Conservation (phyloP, 352 stramenopile species). For the Globisporangium viniferum region DNA sequence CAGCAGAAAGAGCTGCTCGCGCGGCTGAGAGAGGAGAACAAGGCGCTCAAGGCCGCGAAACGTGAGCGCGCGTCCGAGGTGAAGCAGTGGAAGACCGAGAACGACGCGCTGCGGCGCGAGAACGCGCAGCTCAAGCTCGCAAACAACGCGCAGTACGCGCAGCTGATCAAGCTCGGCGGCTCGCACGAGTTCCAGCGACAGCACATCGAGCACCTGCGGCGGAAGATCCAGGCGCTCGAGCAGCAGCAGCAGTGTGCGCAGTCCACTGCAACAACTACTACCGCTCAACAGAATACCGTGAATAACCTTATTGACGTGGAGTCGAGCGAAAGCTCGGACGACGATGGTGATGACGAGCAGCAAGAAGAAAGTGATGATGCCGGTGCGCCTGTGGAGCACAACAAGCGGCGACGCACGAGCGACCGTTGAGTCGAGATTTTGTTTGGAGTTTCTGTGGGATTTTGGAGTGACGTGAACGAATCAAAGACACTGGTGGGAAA, state of each 20-base stretch:
- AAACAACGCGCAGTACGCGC: slow-evolving; percentile 13
- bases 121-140: slow-evolving; percentile 5
- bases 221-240: slow-evolving; percentile 14
- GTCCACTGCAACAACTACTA: neutral
- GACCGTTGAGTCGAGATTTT: neutral
- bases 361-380: neutral
- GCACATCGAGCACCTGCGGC: slow-evolving; percentile 13
- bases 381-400: neutral
- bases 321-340: too few species aligned
- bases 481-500: neutral
- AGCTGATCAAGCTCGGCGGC: slow-evolving; percentile 14
- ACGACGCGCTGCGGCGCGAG: slow-evolving; percentile 11
- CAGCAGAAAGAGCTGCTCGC: slow-evolving; percentile 8
- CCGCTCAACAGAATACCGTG: too few species aligned
- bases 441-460: neutral
- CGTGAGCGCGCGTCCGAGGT: slow-evolving; percentile 5
- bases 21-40: slow-evolving; percentile 10
- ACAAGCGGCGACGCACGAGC: slow-evolving; percentile 1
- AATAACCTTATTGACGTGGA: too few species aligned
- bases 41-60: slow-evolving; percentile 7
- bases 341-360: neutral
- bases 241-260: neutral
- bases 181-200: slow-evolving; percentile 17
- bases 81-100: slow-evolving; percentile 9
- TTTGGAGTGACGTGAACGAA: neutral